A percentile compares a stretch with the other conserved stretches of the same genome.
Evolutionary conservation across 2,329 filamentous ascomycete genomes (phyloP).

Genomic region (Hymenoscyphus fructigenus): DNA sequence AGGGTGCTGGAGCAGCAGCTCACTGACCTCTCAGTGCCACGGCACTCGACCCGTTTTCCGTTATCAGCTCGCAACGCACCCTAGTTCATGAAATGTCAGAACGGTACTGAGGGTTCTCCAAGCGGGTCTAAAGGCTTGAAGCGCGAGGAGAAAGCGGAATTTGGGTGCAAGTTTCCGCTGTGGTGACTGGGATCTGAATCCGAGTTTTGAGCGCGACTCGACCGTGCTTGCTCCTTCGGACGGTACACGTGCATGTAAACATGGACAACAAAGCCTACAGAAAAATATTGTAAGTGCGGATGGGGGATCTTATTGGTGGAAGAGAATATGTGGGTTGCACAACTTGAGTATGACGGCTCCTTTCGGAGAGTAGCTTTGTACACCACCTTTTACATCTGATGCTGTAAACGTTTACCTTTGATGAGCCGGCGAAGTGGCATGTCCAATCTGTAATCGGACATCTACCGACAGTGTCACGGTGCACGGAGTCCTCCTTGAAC

Average conservation of each 20-base stretch:
- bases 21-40: slow-evolving; percentile 4
- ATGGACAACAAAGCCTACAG: slow-evolving; percentile 2
- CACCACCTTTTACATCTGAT: neutral
- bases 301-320: neutral
- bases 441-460: no score
- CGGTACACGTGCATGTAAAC: neutral
- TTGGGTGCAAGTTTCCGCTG: neutral
- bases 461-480: neutral
- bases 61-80: neutral
- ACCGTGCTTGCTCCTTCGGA: neutral
- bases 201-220: neutral
- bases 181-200: neutral
- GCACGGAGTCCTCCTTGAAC: neutral
- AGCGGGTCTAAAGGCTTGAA: neutral
- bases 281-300: neutral
- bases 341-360: neutral
- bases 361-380: neutral
- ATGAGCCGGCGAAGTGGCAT: no score
- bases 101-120: slow-evolving; percentile 1
- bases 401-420: neutral
- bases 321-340: neutral
- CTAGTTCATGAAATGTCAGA: neutral
- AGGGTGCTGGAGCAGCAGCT: neutral
- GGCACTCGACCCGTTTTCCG: neutral
- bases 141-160: neutral